Evolutionary conservation across 805 yeast species (phyloP), one percentile per base, ranked within the genome.

Genomic region (Alloascoidea hylecoeti): DNA sequence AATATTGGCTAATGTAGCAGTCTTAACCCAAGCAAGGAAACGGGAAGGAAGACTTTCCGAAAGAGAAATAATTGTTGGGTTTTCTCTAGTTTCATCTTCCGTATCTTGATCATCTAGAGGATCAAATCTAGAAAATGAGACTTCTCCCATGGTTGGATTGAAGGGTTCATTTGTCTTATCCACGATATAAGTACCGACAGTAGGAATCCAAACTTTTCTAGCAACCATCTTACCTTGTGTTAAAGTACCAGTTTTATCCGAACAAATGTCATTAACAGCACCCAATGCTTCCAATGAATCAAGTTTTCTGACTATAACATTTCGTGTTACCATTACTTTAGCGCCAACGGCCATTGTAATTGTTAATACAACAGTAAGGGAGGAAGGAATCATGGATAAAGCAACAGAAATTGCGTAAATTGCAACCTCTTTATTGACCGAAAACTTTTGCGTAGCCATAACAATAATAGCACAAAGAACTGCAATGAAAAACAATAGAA

Each of bases 381-480:
- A 76, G 2, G 86, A 79, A 2, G 92, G 92, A 45, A 80, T 80
- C 85, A 81, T 81, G 3, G 88, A 74, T 36, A 80, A 60, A 49
- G 81, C 82, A 36, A 81, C 88, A 60, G 94, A 84, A 49, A 85
- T 78, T 17, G 95, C 95, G 52, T 84, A 84, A 36, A 84, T 75
- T 12, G 94, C 94, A 28, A 84, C 92, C 47, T 83, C 85, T 40
- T 66, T 71, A 46, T 72, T 75, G n/a, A 84, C 94, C 9, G 61
- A 49, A 56, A 83, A 75, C 42, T 69, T 69, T 57, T 84, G 94
- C 5, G 92, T 73, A 2, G 77, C 94, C 94, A 84, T 79, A 3
- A 82, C 94, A 15, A 85, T 73, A 41, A 85, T 75, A 1, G 95
- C 95, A 51, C 83, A 78, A 1, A 85, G 46, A n/a, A 84, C 92